Percentiles rank a stretch among this genome's conserved stretches.
Conservation (phyloP, 2,329 filamentous ascomycete genomes). For the Juglanconis juglandina region DNA sequence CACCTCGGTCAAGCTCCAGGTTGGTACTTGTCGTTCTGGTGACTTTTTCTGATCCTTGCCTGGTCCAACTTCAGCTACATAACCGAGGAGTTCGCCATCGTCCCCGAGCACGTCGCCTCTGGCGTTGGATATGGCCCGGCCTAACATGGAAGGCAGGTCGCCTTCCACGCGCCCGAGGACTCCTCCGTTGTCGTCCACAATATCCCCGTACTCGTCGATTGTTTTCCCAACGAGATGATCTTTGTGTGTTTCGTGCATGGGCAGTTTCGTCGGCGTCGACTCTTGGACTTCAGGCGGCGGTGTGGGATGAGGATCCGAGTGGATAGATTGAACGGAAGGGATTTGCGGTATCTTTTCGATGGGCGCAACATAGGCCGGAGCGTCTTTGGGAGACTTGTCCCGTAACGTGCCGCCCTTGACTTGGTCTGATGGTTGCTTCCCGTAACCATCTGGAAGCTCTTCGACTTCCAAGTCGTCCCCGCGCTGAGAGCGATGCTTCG, state of each 20-base stretch:
- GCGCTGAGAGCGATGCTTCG: background rate
- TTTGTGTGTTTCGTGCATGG: slow-evolving; percentile 26
- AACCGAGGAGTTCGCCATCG: slow-evolving; percentile 40
- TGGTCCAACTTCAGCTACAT: slow-evolving; percentile 40
- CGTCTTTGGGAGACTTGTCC: slow-evolving; percentile 20
- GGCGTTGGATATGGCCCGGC: slow-evolving; percentile 40
- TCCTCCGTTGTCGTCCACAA: slow-evolving; percentile 46
- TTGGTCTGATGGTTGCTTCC: background rate
- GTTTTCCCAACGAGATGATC: slow-evolving; percentile 41
- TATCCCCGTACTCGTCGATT: slow-evolving; percentile 53
- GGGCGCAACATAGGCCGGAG: slow-evolving; percentile 36
- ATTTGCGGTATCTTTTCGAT: slow-evolving; percentile 34
- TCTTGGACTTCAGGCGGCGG: background rate
- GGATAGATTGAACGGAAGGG: slow-evolving; percentile 33
- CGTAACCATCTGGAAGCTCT: slow-evolving; percentile 6
- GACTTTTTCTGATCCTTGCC: slow-evolving; percentile 20
- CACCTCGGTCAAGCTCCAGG: slow-evolving; percentile 30
- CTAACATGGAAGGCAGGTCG: slow-evolving; percentile 54
- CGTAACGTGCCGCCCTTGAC: slow-evolving; percentile 9
- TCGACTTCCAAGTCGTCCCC: slow-evolving; percentile 14
- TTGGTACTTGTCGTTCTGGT: slow-evolving; percentile 22
- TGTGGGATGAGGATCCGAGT: slow-evolving; percentile 11
- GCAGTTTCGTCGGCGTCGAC: slow-evolving; percentile 24
- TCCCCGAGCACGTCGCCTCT: slow-evolving; percentile 46
- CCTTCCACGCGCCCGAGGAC: slow-evolving; percentile 51